These are phyloP conservation scores for Chrysosporium keratinophilum DNA, from an alignment of 2,329 filamentous ascomycete species.

Conservation along the genomic window DNA sequence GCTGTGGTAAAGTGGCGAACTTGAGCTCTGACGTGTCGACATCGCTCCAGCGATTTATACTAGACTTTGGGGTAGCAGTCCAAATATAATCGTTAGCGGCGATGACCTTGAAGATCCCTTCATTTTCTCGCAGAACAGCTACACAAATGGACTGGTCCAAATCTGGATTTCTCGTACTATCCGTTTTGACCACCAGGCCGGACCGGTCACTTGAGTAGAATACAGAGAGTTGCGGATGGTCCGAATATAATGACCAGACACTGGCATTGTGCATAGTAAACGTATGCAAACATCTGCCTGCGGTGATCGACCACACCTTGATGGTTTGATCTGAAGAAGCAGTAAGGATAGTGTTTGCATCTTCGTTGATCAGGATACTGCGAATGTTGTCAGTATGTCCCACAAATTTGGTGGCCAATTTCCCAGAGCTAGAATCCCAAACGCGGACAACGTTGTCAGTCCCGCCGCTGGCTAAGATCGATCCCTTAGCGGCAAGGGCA, in stretches of 20 bases:
- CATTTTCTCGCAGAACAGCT: slow-evolving; percentile 85
- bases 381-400: slow-evolving; percentile 93
- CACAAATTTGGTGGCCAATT: slow-evolving; percentile 89
- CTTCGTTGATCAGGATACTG: slow-evolving; percentile 77
- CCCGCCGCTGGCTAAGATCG: slow-evolving; percentile 79
- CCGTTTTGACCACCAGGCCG: slow-evolving; percentile 90
- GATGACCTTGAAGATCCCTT: slow-evolving; percentile 52
- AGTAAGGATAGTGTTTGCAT: slow-evolving; percentile 83
- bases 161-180: slow-evolving; percentile 61
- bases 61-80: slow-evolving; percentile 82
- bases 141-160: slow-evolving; percentile 83
- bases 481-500: slow-evolving; percentile 68
- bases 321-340: slow-evolving; percentile 93
- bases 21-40: slow-evolving; percentile 70
- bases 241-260: slow-evolving; percentile 90
- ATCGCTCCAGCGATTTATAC: slow-evolving; percentile 84
- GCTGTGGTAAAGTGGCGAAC: slow-evolving; percentile 39
- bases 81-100: slow-evolving; percentile 66
- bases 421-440: slow-evolving; percentile 82
- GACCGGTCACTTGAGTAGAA: slow-evolving; percentile 95
- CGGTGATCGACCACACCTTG: slow-evolving; percentile 95
- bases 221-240: slow-evolving; percentile 70
- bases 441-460: slow-evolving; percentile 87
- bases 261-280: slow-evolving; percentile 98
- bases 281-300: slow-evolving; percentile 92